Percentiles rank a stretch among this genome's conserved stretches.
These are phyloP conservation scores for Lactarius akahatsu DNA, from an alignment of 768 basidiomycete genomes.

Conservation along the genomic window DNA sequence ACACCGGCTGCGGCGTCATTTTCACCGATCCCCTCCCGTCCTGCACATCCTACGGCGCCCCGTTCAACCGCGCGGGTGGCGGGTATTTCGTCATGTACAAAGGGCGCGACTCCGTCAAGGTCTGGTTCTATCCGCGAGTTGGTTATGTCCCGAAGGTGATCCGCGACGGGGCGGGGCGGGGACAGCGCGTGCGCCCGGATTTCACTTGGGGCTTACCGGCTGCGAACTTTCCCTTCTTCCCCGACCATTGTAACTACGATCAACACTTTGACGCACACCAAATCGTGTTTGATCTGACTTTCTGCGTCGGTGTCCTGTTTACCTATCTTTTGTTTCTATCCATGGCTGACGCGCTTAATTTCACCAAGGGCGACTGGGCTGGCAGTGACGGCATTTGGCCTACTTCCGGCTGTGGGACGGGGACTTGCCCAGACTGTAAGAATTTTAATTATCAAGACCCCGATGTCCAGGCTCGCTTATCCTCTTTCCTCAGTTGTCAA, in stretches of 20 bases:
- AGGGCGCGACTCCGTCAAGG: conserved; percentile 40
- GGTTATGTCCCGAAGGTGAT: conserved; percentile 44
- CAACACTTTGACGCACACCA: conserved; percentile 53
- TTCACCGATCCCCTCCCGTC: conserved; percentile 36
- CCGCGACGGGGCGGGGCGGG: conserved; percentile 22
- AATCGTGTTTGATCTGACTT: conserved; percentile 59
- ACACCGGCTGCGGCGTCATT: conserved; percentile 62
- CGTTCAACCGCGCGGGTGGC: conserved; percentile 53
- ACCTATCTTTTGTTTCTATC: conserved; percentile 7
- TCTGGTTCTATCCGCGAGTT: conserved; percentile 63
- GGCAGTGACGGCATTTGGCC: conserved; percentile 8
- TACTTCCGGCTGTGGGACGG: conserved; percentile 40
- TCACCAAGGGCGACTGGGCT: conserved; percentile 28
- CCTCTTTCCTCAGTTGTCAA: conserved; percentile 48
- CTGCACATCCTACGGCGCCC: conserved; percentile 43
- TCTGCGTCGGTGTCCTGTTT: conserved; percentile 47
- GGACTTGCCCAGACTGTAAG: conserved; percentile 50
- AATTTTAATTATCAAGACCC: conserved; percentile 6
- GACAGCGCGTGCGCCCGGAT: conserved; percentile 13
- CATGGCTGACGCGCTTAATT: not conserved
- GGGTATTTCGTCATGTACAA: conserved; percentile 60
- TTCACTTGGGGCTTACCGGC: conserved; percentile 47
- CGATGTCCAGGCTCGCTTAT: not conserved
- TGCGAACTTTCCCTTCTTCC: conserved; percentile 46
- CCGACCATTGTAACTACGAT: conserved; percentile 48